Evolutionary conservation across 495 filamentous ascomycete genomes (phyloP).

Genomic region (Neurospora cerealis): DNA sequence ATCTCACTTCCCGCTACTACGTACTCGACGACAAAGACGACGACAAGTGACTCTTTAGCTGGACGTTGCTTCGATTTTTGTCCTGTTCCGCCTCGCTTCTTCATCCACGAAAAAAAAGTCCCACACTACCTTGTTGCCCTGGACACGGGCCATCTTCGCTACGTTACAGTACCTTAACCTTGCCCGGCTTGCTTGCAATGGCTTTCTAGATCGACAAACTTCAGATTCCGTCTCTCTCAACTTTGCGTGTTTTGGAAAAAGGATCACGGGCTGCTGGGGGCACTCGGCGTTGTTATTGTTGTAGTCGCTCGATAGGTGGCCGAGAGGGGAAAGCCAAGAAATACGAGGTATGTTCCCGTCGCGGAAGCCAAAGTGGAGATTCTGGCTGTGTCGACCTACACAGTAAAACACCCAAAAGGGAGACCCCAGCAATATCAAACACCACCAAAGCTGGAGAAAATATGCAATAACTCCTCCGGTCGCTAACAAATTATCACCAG

Average conservation of each 20-base stretch:
- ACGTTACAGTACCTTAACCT: background rate
- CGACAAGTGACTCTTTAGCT: slow-evolving; percentile 4
- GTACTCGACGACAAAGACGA: background rate
- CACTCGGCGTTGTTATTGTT: background rate
- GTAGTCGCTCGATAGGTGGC: background rate
- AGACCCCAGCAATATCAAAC: background rate
- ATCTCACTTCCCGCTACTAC: background rate
- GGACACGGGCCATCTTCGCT: background rate
- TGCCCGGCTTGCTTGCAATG: background rate
- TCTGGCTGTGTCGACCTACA: background rate
- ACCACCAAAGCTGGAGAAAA: background rate
- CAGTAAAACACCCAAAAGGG: background rate
- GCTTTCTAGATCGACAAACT: background rate
- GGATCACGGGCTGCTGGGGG: background rate
- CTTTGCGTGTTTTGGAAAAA: background rate
- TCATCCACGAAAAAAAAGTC: background rate
- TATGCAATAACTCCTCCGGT: background rate
- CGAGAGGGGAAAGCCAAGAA: background rate
- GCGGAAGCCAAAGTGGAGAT: background rate
- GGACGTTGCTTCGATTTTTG: slow-evolving; percentile 1
- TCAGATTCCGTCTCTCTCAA: background rate
- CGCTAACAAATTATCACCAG: background rate
- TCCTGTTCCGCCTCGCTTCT: background rate
- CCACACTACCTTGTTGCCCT: background rate
- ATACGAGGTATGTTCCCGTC: background rate